Evolutionary conservation across 306 rosid genomes (phyloP).

Genomic region (Sechiopsis laciniata): DNA sequence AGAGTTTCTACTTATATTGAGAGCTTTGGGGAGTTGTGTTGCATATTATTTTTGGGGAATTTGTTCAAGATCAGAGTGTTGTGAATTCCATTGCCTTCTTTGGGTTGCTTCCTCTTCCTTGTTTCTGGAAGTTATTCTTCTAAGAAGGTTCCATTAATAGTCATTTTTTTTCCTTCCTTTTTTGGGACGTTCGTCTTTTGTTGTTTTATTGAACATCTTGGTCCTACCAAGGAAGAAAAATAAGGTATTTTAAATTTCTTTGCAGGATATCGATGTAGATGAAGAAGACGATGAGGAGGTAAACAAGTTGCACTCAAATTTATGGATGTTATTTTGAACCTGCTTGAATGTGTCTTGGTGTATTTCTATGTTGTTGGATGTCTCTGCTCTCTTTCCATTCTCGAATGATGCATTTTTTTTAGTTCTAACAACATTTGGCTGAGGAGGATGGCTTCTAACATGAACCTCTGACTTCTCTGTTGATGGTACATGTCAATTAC

Average conservation of each 20-base stretch:
- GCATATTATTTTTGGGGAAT: not conserved
- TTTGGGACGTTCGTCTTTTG: not conserved
- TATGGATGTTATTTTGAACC: not conserved
- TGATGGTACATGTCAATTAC: too few species aligned
- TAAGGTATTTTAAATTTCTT: constrained; percentile 10
- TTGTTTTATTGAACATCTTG: not conserved
- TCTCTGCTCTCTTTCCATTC: not conserved
- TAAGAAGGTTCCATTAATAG: not conserved
- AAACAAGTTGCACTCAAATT: constrained; percentile 9
- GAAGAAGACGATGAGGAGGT: constrained; percentile 55
- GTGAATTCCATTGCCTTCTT: not conserved
- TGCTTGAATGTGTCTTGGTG: not conserved
- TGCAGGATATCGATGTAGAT: constrained; percentile 58
- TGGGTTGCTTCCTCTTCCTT: not conserved
- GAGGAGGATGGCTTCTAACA: too few species aligned
- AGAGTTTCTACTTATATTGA: not conserved
- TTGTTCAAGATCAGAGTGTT: constrained; percentile 9
- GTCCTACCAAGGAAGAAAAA: not conserved
- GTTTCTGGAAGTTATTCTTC: not conserved
- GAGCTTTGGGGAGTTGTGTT: not conserved
- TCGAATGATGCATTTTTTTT: not conserved
- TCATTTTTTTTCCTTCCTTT: not conserved
- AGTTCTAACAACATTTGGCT: too few species aligned
- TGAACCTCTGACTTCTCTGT: too few species aligned
- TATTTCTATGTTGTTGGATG: not conserved